These are phyloP conservation scores for Nakazawaea peltata DNA, from an alignment of 805 yeast genomes.

Conservation along the genomic window DNA sequence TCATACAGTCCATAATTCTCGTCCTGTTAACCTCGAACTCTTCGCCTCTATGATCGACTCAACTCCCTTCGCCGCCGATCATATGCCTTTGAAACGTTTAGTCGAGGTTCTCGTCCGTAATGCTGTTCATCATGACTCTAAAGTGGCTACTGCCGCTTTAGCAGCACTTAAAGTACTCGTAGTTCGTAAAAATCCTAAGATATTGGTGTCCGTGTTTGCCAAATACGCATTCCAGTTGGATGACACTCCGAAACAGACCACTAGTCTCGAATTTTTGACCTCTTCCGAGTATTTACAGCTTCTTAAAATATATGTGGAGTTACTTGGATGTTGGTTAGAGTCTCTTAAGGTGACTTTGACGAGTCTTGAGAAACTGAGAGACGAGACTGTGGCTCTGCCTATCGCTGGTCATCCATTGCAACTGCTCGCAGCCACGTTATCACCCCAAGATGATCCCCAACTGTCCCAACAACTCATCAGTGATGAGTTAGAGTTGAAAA, in stretches of 20 bases:
- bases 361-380: constrained; percentile 16
- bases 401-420: constrained; percentile 8
- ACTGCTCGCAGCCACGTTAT: constrained; percentile 2
- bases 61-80: constrained; percentile 47
- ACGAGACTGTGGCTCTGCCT: constrained; percentile 11
- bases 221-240: constrained; percentile 71
- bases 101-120: constrained; percentile 76
- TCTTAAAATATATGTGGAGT: constrained; percentile 66
- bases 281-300: constrained; percentile 54
- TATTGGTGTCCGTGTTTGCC: constrained; percentile 66
- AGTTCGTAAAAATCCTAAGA: constrained; percentile 58
- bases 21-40: constrained; percentile 32
- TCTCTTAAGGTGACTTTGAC: constrained; percentile 35
- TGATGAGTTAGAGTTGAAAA: constrained; percentile 71
- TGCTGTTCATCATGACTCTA: constrained; percentile 55
- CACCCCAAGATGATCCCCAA: too few relatives aligned
- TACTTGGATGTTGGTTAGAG: constrained; percentile 75
- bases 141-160: constrained; percentile 58
- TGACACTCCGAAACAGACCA: constrained; percentile 53
- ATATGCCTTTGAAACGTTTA: constrained; percentile 43
- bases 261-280: constrained; percentile 49
- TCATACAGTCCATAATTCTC: background rate
- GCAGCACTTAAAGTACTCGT: constrained; percentile 61
- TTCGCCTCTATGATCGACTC: constrained; percentile 65
- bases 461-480: constrained; percentile 8